Evolutionary conservation across 345 rosid genomes (phyloP).

Genomic region (Noccaea bulbosa): DNA sequence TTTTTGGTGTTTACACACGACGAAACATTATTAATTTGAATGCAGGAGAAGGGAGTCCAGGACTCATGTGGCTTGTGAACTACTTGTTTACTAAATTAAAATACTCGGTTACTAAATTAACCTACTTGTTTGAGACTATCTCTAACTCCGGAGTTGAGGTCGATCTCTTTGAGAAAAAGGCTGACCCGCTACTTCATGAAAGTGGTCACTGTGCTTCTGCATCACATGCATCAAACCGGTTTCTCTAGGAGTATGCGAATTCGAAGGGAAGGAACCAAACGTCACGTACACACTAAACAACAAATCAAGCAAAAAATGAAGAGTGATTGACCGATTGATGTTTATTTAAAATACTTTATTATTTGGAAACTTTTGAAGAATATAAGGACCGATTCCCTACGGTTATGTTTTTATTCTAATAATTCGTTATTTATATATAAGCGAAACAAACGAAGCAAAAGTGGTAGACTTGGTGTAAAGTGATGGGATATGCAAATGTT

Average conservation of each 20-base stretch:
- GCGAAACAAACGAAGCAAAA: conserved; percentile 25
- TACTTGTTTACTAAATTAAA: too few species aligned
- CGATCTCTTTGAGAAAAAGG: too few species aligned
- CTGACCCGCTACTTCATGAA: too few species aligned
- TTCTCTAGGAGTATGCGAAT: too few species aligned
- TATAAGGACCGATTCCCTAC: conserved; percentile 45
- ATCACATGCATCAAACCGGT: too few species aligned
- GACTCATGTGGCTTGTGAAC: conserved; percentile 46
- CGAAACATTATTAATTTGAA: conserved; percentile 38
- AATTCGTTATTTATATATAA: not conserved
- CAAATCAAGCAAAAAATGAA: conserved; percentile 42
- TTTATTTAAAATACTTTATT: conserved; percentile 26
- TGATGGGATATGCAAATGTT: conserved; percentile 42
- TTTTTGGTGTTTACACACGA: conserved; percentile 37
- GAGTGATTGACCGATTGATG: conserved; percentile 52
- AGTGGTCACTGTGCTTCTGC: too few species aligned
- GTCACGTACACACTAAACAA: conserved; percentile 51
- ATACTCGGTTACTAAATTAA: too few species aligned
- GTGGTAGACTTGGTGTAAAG: conserved; percentile 44
- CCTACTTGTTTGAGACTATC: too few species aligned
- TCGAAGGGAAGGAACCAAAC: conserved; percentile 34
- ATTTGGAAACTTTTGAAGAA: conserved; percentile 37
- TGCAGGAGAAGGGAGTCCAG: conserved; percentile 48
- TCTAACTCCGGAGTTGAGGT: too few species aligned
- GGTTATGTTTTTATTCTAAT: conserved; percentile 29